A percentile compares a stretch with the other conserved stretches of the same genome.
phyloP scores from a whole-genome alignment of 2,329 filamentous ascomycete species.

The Arthrobotrys megalospora region DNA sequence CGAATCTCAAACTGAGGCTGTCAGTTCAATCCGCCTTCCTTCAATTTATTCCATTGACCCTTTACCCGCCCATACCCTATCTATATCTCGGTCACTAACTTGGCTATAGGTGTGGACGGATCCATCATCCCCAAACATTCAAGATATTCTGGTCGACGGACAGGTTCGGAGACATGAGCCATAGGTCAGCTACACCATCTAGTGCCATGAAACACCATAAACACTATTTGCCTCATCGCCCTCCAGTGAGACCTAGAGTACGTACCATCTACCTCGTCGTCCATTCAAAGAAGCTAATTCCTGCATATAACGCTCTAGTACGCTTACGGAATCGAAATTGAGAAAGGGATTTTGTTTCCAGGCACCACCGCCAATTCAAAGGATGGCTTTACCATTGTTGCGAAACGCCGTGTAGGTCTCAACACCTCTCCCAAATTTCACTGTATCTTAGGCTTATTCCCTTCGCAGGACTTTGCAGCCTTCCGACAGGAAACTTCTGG shows the following conservation, averaged over 20 bases:
- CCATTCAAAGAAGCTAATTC: background rate
- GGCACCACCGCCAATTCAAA: background rate
- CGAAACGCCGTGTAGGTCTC: background rate
- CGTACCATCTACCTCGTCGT: background rate
- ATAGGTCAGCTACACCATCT: background rate
- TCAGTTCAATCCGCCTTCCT: background rate
- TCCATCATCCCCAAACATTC: background rate
- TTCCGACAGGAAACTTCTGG: background rate
- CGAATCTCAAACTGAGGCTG: background rate
- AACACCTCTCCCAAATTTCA: background rate
- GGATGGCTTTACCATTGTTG: background rate
- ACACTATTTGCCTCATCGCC: background rate
- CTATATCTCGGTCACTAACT: background rate
- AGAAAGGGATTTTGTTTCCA: background rate
- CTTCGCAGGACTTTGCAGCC: background rate
- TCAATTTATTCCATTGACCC: background rate
- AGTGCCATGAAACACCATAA: background rate
- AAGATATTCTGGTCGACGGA: conserved; percentile 1
- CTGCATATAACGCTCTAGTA: background rate
- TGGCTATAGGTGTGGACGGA: background rate
- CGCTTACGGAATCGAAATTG: background rate
- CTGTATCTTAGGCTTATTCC: background rate
- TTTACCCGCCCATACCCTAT: background rate
- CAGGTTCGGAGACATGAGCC: background rate
- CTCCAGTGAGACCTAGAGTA: background rate